Percentiles rank a stretch among this genome's conserved stretches.
phyloP scores from a whole-genome alignment of 1,284 basidiomycete genomes.

The Jaminaea rosea region DNA sequence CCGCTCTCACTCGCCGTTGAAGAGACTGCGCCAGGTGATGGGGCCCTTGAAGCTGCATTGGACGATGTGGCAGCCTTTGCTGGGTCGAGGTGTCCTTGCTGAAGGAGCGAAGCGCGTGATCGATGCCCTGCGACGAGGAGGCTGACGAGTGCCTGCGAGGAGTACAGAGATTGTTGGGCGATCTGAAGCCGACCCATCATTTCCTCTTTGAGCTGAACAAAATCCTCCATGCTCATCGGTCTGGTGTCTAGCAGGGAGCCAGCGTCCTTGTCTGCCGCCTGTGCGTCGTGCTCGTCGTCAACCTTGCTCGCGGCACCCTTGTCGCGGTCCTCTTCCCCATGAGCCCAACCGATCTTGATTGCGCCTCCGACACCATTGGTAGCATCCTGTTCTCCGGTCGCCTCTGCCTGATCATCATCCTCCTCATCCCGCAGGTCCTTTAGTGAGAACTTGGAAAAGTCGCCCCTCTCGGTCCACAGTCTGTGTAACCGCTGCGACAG shows the following conservation, averaged over 20 bases:
- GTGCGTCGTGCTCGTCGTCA: neutral
- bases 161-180: constrained; percentile 1
- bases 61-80: constrained; percentile 11
- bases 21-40: neutral
- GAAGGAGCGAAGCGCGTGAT: constrained; percentile 5
- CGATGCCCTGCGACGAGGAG: constrained; percentile 2
- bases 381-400: neutral
- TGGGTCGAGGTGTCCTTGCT: constrained; percentile 12
- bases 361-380: neutral
- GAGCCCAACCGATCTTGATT: neutral
- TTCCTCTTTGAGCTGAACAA: constrained; percentile 1
- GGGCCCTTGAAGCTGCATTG: neutral
- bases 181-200: neutral
- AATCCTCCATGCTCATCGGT: neutral
- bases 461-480: constrained; percentile 38
- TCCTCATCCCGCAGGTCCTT: constrained; percentile 3
- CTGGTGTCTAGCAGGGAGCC: neutral
- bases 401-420: neutral
- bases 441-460: constrained; percentile 19
- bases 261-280: neutral
- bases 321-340: neutral
- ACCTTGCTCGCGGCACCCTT: too few relatives aligned
- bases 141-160: neutral
- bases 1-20: neutral
- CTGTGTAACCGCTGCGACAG: neutral